A percentile compares a stretch with the other conserved stretches of the same genome.
These are phyloP conservation scores for Gossypium sturtianum DNA, from an alignment of 345 rosid species.

Conservation along the genomic window DNA sequence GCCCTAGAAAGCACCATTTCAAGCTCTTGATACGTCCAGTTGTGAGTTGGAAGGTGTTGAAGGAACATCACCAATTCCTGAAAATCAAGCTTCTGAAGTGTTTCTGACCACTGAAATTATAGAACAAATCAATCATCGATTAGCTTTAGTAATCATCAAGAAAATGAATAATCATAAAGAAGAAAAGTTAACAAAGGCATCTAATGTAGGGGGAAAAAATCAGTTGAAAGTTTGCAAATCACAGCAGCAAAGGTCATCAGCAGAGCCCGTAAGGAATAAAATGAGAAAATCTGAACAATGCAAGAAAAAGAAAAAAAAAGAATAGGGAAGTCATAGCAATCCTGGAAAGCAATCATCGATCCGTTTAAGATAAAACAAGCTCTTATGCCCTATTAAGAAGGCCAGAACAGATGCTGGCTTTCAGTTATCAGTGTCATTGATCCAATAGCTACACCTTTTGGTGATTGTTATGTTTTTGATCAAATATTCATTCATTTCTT, in stretches of 20 bases:
- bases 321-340: not conserved
- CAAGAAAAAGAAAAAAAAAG: not conserved
- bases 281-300: not conserved
- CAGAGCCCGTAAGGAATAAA: not conserved
- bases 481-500: not conserved
- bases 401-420: not conserved
- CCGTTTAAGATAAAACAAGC: not conserved
- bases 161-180: not conserved
- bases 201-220: not conserved
- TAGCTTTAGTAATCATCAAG: not conserved
- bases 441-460: not conserved
- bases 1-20: constrained; percentile 91
- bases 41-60: constrained; percentile 88
- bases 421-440: not conserved
- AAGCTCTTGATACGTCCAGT: constrained; percentile 82
- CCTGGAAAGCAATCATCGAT: not conserved
- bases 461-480: too few relatives aligned
- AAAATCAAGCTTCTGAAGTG: constrained; percentile 85
- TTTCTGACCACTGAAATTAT: constrained; percentile 74
- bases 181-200: not conserved
- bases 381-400: not conserved
- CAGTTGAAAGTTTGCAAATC: not conserved
- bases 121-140: not conserved
- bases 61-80: constrained; percentile 99
- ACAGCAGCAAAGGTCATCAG: not conserved